Base-by-base conservation (phyloP, 768 basidiomycete genomes). In the Solioccasus polychromus region DNA sequence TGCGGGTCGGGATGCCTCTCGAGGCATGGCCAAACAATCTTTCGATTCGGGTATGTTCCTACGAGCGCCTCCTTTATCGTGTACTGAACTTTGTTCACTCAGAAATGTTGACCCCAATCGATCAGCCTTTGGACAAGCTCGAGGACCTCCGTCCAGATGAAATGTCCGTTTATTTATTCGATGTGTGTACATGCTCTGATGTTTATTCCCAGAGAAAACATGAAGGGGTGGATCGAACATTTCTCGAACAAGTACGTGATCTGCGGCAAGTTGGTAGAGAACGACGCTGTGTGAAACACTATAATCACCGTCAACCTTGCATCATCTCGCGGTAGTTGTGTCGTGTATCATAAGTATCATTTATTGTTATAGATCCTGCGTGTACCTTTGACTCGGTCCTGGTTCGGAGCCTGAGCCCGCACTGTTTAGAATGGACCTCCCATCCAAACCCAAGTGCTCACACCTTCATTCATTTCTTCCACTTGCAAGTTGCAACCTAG, bases 21-120 rank as follows among this genome's bases (percentile, higher is more conserved):
- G 94, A 29, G 94, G 95, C 5, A 94, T 98, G 89, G 95, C 95
- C 7, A 96, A 94, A 68, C 94, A 97, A 69, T 95, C 92, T 3
- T 97, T 96, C 54, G 94, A 94, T 40, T 24, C 72, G n/a, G 91
- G 93, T 91, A 58, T 42, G 85, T 60, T 7, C 6, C 18, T 18
- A 12, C 4, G 22, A 22, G 32, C 41, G 15, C 32, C 5, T 20
- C 10, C 6, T 28, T 24, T 28, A 25, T 43, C 35, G 15, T 38
- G 19, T 43, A 24, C 48, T 28, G 22, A 34, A 19, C 36, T 42
- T 39, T 2, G 19, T 11, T 15, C 5, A 17, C 30, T 20, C 59
- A 88, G 94, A 92, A 39, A 95, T 96, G 90, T 76, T 97, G 48
- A 93, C 91, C 0, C 82, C 90, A 0, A 59, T 92, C 5, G 92